These are phyloP conservation scores for Uronychia setigera DNA, from an alignment of 73 alveolate species.

Conservation along the genomic window DNA sequence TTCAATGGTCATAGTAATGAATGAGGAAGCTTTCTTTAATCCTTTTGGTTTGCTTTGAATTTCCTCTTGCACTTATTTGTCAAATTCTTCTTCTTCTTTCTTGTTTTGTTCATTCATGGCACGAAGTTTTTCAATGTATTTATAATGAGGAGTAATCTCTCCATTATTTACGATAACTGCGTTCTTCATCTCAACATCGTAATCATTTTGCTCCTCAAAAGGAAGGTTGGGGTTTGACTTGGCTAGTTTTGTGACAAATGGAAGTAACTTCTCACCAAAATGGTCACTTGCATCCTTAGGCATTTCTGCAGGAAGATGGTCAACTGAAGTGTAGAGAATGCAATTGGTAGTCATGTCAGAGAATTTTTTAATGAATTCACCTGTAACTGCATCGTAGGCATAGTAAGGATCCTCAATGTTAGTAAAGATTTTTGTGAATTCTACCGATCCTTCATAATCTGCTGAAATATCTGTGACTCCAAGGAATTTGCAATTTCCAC, in stretches of 20 bases:
- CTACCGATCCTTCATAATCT: slow-evolving; percentile 85
- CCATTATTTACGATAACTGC: slow-evolving; percentile 74
- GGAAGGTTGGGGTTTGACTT: slow-evolving; percentile 49
- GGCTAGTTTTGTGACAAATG: slow-evolving; percentile 57
- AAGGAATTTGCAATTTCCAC: slow-evolving; percentile 60
- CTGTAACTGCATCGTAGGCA: slow-evolving; percentile 68
- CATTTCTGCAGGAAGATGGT: slow-evolving; percentile 87
- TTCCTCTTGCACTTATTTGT: slow-evolving; percentile 18
- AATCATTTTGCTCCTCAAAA: slow-evolving; percentile 48
- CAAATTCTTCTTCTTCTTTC: slow-evolving; percentile 24
- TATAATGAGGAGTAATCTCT: slow-evolving; percentile 53
- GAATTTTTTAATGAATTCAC: slow-evolving; percentile 41
- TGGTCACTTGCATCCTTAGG: slow-evolving; percentile 90
- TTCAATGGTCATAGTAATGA: slow-evolving; percentile 34
- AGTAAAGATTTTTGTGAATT: slow-evolving; percentile 76
- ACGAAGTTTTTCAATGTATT: slow-evolving; percentile 64
- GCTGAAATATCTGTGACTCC: slow-evolving; percentile 93
- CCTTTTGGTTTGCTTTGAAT: slow-evolving; percentile 20
- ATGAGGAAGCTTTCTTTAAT: slow-evolving; percentile 37
- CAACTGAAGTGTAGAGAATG: slow-evolving; percentile 82
- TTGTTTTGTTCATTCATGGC: slow-evolving; percentile 21
- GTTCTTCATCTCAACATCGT: slow-evolving; percentile 57
- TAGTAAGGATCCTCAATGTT: slow-evolving; percentile 84
- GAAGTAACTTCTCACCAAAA: slow-evolving; percentile 66
- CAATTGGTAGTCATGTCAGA: slow-evolving; percentile 37